phyloP scores from a whole-genome alignment of 2,329 filamentous ascomycete species.

The Fusarium sp. region DNA sequence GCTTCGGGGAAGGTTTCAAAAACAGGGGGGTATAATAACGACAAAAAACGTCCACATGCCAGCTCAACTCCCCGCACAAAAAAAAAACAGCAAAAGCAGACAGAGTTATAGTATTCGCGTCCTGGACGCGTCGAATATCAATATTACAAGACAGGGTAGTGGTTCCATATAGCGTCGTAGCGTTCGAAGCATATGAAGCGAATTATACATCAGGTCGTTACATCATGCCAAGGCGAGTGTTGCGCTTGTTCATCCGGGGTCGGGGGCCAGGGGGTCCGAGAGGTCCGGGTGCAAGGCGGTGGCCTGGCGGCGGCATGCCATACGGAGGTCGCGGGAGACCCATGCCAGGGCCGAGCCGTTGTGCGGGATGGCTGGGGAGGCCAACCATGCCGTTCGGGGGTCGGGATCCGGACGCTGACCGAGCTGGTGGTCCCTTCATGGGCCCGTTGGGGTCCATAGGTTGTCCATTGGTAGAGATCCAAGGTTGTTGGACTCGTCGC shows the following conservation, averaged over 20 bases:
- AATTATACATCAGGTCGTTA: constrained; percentile 45
- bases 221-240: constrained; percentile 71
- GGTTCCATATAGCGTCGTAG: constrained; percentile 29
- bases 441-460: constrained; percentile 19
- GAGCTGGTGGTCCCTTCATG: constrained; percentile 28
- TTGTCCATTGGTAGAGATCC: constrained; percentile 12
- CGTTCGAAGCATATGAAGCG: constrained; percentile 17
- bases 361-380: constrained; percentile 43
- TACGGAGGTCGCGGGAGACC: constrained; percentile 42
- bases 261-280: constrained; percentile 49
- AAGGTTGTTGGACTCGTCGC: constrained; percentile 58
- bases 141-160: constrained; percentile 38
- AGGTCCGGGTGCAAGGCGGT: constrained; percentile 49
- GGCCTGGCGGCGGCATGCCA: constrained; percentile 40
- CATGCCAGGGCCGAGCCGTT: constrained; percentile 33
- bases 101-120: constrained; percentile 8
- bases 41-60: constrained; percentile 27
- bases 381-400: constrained; percentile 42
- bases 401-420: constrained; percentile 35
- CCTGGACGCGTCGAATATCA: constrained; percentile 13
- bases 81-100: constrained; percentile 23
- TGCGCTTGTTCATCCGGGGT: constrained; percentile 71
- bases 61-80: constrained; percentile 30
- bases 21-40: constrained; percentile 43
- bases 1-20: constrained; percentile 17